Evolutionary conservation across 257 asterid genomes (phyloP).

Genomic region (Capsicum pubescens): DNA sequence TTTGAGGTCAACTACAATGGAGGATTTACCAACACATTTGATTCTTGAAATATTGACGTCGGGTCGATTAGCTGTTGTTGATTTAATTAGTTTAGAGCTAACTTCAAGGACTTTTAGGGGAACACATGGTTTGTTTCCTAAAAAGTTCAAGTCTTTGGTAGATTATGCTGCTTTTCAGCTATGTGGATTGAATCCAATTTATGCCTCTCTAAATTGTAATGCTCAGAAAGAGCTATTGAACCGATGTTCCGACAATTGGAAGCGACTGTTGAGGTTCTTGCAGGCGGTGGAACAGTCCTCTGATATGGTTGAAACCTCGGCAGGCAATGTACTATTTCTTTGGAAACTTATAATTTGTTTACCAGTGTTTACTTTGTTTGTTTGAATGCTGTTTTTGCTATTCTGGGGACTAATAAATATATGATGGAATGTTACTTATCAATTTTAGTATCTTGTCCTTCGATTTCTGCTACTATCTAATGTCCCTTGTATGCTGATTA

Average conservation of each 20-base stretch:
- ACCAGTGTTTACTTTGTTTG: not conserved
- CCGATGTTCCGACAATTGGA: constrained; percentile 73
- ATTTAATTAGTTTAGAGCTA: constrained; percentile 70
- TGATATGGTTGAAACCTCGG: constrained; percentile 66
- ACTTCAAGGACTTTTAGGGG: constrained; percentile 60
- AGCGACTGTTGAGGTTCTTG: constrained; percentile 74
- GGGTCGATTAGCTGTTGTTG: constrained; percentile 65
- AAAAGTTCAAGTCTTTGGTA: constrained; percentile 62
- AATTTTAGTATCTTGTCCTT: too few species aligned
- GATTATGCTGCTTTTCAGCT: constrained; percentile 82
- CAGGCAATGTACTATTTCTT: constrained; percentile 80
- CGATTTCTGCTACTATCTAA: too few species aligned
- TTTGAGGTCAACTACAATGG: constrained; percentile 51
- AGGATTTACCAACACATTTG: constrained; percentile 76
- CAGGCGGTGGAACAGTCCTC: constrained; percentile 77
- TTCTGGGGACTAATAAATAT: not conserved
- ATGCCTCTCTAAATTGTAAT: constrained; percentile 47
- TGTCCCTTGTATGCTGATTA: too few species aligned
- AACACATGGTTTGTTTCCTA: constrained; percentile 55
- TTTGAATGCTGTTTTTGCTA: not conserved
- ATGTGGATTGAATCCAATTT: constrained; percentile 59
- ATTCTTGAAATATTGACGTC: constrained; percentile 68
- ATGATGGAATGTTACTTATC: not conserved
- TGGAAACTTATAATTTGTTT: not conserved
- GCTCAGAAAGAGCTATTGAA: constrained; percentile 53